Base-by-base conservation (phyloP, 208 protist genomes). In the Willaertia magna region DNA sequence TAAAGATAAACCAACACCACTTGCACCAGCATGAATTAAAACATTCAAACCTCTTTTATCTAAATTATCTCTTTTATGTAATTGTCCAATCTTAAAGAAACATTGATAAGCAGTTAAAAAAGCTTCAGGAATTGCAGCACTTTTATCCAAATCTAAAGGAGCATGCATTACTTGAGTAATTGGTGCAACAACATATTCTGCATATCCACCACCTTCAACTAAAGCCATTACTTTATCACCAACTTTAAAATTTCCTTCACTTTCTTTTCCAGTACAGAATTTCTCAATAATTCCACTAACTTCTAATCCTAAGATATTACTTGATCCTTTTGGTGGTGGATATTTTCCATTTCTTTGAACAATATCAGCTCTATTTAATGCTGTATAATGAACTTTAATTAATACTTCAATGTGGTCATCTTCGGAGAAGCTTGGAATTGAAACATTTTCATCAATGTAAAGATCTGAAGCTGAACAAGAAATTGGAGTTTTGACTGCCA, bases 101-200 rank as follows among this genome's bases (percentile, higher is more conserved):
- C 89, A 86, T 87, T 97, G 96, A 90, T 92, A 98, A 51, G 94
- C 94, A 49, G 95, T 98, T 34, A 97, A 84, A 76, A 95, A 98
- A 43, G 92, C 92, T 88, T 97, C 94, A 12, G 96, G 95, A 47
- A 98, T 94, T 12, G 92, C 92, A 11, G 94, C 93, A 26, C 94
- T 95, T 87, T 96, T 90, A 34, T 94, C 92, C 87, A 96, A 95
- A 1, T 89, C 93, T 74, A 95, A 92, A 12, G 95, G 95, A 74
- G 95, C 94, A 47, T 82, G 22, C 92, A 96, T 94, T 40, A 95
- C 89, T 67, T 87, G 89, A 75, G 89, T 90, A 46, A 92, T 87
- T 81, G 94, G 91, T 2, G 94, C 91, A n/a, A 92, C 91, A 34
- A 89, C 91, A 90, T 94, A 95, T 85, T 97, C 93, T 6, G 94